Conservation (phyloP, 139 green algal species). For the Chlorella sorokiniana region DNA sequence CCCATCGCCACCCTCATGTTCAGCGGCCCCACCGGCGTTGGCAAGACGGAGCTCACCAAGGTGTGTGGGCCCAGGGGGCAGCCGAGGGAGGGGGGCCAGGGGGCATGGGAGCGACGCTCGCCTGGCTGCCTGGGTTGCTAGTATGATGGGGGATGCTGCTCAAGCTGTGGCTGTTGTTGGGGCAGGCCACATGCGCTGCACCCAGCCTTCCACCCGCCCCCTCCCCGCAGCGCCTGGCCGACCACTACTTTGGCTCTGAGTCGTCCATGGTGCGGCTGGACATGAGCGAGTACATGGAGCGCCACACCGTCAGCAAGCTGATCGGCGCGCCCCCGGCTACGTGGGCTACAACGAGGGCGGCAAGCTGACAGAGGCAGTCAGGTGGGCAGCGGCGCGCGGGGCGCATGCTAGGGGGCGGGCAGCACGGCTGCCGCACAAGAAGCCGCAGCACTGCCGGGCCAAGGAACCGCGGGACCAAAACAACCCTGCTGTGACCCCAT, state of each 20-base stretch:
- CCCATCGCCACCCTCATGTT: slow-evolving; percentile 83
- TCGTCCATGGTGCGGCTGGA: slow-evolving; percentile 88
- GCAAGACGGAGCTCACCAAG: slow-evolving; percentile 86
- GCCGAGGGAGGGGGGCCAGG: no score
- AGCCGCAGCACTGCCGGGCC: background rate
- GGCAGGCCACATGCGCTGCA: no score
- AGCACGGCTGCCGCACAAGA: background rate
- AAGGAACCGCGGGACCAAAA: background rate
- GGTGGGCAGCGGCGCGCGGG: slow-evolving; percentile 20
- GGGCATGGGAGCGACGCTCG: no score
- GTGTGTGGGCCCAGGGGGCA: slow-evolving; percentile 9
- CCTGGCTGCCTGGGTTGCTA: no score
- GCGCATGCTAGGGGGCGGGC: background rate
- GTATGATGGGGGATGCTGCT: no score
- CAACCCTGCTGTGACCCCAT: background rate
- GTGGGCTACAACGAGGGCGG: slow-evolving; percentile 80
- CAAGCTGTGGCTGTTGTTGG: no score
- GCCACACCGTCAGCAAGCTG: slow-evolving; percentile 82
- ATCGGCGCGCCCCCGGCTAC: slow-evolving; percentile 78
- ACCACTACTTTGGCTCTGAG: slow-evolving; percentile 54
- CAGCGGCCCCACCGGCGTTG: slow-evolving; percentile 79
- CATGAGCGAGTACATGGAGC: slow-evolving; percentile 98
- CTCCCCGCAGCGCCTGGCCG: slow-evolving; percentile 37
- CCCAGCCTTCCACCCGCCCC: background rate
- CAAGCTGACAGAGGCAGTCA: slow-evolving; percentile 81